These are phyloP conservation scores for Fusarium haematococcum DNA, from an alignment of 2,329 filamentous ascomycete genomes.

Conservation along the genomic window DNA sequence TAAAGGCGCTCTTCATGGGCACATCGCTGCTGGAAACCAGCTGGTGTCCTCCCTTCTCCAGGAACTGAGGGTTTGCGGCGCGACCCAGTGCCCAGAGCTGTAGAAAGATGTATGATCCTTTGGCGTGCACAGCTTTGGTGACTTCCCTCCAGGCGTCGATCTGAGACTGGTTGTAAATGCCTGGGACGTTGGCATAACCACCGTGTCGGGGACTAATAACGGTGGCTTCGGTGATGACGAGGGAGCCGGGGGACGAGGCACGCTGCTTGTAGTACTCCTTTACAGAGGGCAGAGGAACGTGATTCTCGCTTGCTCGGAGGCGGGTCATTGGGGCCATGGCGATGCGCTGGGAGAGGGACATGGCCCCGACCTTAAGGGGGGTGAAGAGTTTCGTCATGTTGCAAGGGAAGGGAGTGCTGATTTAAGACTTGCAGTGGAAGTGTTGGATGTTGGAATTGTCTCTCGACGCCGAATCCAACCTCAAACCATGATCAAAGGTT, in stretches of 20 bases:
- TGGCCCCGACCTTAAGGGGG: background rate
- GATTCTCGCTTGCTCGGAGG: background rate
- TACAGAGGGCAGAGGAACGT: background rate
- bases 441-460: background rate
- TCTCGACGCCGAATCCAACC: background rate
- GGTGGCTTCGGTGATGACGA: background rate
- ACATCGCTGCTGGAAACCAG: background rate
- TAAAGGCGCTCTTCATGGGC: background rate
- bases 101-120: background rate
- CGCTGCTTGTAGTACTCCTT: background rate
- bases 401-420: background rate
- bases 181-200: background rate
- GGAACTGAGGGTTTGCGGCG: background rate
- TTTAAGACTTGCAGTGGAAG: background rate
- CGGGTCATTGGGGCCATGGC: background rate
- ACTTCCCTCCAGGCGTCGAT: background rate
- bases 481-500: background rate
- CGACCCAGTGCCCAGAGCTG: background rate
- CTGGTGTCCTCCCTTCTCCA: background rate
- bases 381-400: background rate
- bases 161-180: constrained; percentile 1
- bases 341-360: background rate
- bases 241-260: background rate
- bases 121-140: background rate
- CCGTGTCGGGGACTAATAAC: background rate